Conservation (phyloP, 192 early-diverging fungal genomes). For the Diversispora eburnea region DNA sequence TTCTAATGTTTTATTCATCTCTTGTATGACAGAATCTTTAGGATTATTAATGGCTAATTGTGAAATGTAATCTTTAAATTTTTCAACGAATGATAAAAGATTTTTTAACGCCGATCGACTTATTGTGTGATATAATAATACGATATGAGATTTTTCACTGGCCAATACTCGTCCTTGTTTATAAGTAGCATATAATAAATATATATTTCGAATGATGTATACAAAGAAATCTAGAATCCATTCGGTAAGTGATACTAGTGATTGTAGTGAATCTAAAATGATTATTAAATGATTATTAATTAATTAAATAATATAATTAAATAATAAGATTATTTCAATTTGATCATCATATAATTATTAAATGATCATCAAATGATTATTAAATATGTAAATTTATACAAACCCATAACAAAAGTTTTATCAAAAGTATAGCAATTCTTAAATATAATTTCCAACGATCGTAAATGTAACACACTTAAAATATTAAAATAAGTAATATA, state of each 20-base stretch:
- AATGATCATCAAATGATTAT: no score
- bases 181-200: background rate
- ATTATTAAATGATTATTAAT: background rate
- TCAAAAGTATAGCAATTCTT: background rate
- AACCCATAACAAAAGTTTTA: background rate
- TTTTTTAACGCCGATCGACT: slow-evolving; percentile 1
- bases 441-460: slow-evolving; percentile 4
- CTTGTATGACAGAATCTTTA: background rate
- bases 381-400: background rate
- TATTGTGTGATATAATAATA: background rate
- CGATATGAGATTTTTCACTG: slow-evolving; percentile 11
- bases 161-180: background rate
- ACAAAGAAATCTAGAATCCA: slow-evolving; percentile 20
- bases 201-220: slow-evolving; percentile 5
- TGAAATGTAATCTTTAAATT: slow-evolving; percentile 5
- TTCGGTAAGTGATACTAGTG: background rate
- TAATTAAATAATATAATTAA: no score
- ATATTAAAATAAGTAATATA: slow-evolving; percentile 19
- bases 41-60: background rate
- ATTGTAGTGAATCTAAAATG: slow-evolving; percentile 5
- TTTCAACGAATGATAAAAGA: background rate
- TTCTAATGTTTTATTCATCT: background rate
- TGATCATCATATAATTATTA: no score
- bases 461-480: slow-evolving; percentile 4
- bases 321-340: no score